A percentile compares a stretch with the other conserved stretches of the same genome.
Evolutionary conservation across 2,329 filamentous ascomycete species (phyloP).

Genomic region (Phyllosticta ampelicida): DNA sequence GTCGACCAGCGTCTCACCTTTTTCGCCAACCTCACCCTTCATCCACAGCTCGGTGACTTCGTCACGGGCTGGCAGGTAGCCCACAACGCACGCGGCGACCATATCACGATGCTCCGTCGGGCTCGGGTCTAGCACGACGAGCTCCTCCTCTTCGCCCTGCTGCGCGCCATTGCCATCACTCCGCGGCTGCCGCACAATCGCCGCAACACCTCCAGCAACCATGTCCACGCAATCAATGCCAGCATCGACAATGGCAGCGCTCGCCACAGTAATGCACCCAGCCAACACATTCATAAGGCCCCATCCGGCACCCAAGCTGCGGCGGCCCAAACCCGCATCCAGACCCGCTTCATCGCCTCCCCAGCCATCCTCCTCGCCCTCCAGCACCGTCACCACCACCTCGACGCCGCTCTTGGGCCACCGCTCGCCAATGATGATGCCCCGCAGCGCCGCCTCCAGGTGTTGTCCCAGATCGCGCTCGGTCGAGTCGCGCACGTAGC

Average conservation of each 20-base stretch:
- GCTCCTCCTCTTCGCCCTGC: conserved; percentile 23
- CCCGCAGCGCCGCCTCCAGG: conserved; percentile 79
- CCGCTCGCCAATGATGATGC: conserved; percentile 80
- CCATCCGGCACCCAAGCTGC: conserved; percentile 47
- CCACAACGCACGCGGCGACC: conserved; percentile 76
- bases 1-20: conserved; percentile 47
- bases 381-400: conserved; percentile 82
- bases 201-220: conserved; percentile 80
- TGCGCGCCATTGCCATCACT: conserved; percentile 16
- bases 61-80: conserved; percentile 74
- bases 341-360: conserved; percentile 42
- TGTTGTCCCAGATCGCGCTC: conserved; percentile 88
- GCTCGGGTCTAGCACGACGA: conserved; percentile 67
- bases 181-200: conserved; percentile 45
- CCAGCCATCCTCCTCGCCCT: conserved; percentile 76
- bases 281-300: conserved; percentile 85
- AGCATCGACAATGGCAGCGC: conserved; percentile 84
- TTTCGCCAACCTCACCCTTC: conserved; percentile 54
- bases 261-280: conserved; percentile 86
- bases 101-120: conserved; percentile 70
- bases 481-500: conserved; percentile 73
- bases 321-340: conserved; percentile 33
- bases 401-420: conserved; percentile 99
- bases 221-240: conserved; percentile 93
- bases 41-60: conserved; percentile 94